phyloP scores from a whole-genome alignment of 1,284 basidiomycete species.

The Trichosporon sp. region DNA sequence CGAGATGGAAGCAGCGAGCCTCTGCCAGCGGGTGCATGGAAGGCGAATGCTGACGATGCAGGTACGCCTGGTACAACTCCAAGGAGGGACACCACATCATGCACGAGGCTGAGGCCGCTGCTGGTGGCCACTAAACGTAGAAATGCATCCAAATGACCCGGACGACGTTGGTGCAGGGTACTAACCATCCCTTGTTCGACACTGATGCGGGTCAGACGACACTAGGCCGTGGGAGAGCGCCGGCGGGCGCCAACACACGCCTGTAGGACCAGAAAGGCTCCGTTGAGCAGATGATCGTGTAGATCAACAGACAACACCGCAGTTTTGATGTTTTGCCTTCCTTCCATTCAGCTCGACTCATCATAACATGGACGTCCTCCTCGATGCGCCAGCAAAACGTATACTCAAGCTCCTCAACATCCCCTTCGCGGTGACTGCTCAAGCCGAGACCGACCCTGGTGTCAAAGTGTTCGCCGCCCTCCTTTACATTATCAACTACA shows the following conservation, averaged over 20 bases:
- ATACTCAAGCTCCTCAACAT: not conserved
- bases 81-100: conserved; percentile 48
- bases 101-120: conserved; percentile 26
- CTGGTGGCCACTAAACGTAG: conserved; percentile 29
- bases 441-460: not conserved
- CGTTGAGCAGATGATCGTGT: not conserved
- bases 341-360: not conserved
- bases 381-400: not conserved
- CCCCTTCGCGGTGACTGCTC: not conserved
- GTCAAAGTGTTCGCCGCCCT: not conserved
- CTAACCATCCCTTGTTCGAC: not conserved
- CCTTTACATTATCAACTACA: not conserved
- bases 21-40: not conserved
- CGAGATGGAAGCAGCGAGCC: not conserved
- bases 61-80: conserved; percentile 48
- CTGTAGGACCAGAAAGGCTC: not conserved
- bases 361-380: not conserved
- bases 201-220: not conserved
- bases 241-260: not conserved
- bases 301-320: not conserved
- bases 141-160: conserved; percentile 8
- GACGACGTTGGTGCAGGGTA: not conserved
- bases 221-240: not conserved
- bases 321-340: not conserved
- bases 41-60: conserved; percentile 17